Percentiles rank a stretch among this genome's conserved stretches.
These are phyloP conservation scores for Spergularia bocconei DNA, from an alignment of 148 eudicot genomes.

Conservation along the genomic window DNA sequence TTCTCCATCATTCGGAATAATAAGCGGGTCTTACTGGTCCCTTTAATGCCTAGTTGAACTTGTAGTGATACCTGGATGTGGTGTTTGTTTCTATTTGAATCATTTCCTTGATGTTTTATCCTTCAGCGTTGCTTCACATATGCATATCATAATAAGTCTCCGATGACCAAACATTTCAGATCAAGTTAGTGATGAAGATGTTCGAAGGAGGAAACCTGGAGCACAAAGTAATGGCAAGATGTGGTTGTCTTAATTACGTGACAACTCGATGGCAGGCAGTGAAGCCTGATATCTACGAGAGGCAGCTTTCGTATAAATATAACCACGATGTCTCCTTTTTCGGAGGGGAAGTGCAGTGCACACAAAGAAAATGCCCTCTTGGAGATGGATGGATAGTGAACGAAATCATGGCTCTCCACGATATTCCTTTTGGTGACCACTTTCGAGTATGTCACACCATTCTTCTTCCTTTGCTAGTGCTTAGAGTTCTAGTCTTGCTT, in stretches of 20 bases:
- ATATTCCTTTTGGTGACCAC: constrained; percentile 68
- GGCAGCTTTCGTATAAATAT: constrained; percentile 60
- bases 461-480: neutral
- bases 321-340: constrained; percentile 63
- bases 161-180: constrained; percentile 34
- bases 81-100: no score
- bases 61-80: no score
- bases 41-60: no score
- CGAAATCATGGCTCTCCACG: constrained; percentile 67
- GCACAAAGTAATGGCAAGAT: constrained; percentile 58
- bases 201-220: constrained; percentile 78
- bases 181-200: constrained; percentile 56
- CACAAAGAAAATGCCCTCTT: constrained; percentile 56
- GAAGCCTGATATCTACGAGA: constrained; percentile 49
- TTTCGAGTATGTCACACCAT: constrained; percentile 52
- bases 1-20: no score
- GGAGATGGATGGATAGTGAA: constrained; percentile 55
- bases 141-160: neutral
- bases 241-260: constrained; percentile 61
- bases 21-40: no score
- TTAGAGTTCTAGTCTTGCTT: neutral
- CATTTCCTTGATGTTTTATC: neutral
- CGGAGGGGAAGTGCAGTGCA: constrained; percentile 73
- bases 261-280: constrained; percentile 62
- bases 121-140: neutral